Conservation (phyloP, 495 filamentous ascomycete species). For the Neurospora tetraspora region DNA sequence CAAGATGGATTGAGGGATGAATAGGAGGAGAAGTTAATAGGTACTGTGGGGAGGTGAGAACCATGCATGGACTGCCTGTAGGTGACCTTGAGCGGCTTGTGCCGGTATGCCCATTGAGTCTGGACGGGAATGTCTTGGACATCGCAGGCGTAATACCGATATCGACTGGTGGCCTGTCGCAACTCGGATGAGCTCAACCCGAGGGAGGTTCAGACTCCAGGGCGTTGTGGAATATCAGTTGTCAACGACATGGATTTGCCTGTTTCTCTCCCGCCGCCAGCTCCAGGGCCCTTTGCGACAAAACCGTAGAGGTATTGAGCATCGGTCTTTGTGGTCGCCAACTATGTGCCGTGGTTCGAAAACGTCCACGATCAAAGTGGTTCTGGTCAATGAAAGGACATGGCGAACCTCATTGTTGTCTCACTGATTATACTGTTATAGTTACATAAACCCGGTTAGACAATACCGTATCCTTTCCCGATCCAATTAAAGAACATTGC, state of each 20-base stretch:
- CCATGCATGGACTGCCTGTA: no score
- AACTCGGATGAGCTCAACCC: no score
- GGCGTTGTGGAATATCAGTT: neutral
- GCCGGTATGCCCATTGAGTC: neutral
- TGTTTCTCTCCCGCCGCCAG: neutral
- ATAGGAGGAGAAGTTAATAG: neutral
- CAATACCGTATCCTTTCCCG: neutral
- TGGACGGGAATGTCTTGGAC: neutral
- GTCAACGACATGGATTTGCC: neutral
- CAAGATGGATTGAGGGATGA: slow-evolving; percentile 31
- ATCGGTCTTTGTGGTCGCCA: neutral
- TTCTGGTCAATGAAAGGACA: neutral
- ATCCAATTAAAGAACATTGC: neutral
- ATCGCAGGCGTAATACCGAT: neutral
- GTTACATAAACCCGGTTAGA: neutral
- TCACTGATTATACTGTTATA: neutral
- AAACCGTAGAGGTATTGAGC: neutral
- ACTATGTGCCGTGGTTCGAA: neutral
- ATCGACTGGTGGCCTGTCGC: neutral
- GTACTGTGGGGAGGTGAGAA: neutral
- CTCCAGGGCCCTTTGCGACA: neutral
- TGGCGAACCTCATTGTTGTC: neutral
- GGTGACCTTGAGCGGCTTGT: neutral
- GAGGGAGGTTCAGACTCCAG: neutral
- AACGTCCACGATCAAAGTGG: neutral